phyloP scores from a whole-genome alignment of 148 eudicot genomes.

The Vaccinium vitisidaea region DNA sequence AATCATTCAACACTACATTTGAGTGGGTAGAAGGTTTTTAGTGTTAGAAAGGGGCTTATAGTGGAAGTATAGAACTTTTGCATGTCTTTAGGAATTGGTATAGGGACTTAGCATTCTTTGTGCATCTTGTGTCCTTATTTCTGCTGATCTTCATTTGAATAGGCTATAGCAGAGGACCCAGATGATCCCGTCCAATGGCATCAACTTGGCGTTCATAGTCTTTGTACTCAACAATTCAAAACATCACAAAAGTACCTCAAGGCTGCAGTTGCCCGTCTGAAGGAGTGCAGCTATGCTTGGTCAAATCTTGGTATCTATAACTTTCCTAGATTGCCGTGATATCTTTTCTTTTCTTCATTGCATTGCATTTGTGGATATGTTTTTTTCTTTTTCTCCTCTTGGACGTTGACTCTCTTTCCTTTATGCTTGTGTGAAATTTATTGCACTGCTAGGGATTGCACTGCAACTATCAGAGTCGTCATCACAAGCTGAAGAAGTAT shows the following conservation, averaged over 20 bases:
- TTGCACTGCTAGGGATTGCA: constrained; percentile 53
- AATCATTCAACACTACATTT: neutral
- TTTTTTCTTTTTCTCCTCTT: neutral
- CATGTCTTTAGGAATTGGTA: neutral
- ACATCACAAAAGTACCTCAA: constrained; percentile 79
- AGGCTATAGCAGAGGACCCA: constrained; percentile 92
- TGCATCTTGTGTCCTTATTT: constrained; percentile 10
- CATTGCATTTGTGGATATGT: neutral
- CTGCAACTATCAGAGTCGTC: constrained; percentile 72
- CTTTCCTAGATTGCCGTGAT: neutral
- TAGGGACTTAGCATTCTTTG: neutral
- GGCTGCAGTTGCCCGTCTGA: constrained; percentile 78
- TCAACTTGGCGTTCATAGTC: constrained; percentile 92
- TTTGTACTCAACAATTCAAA: constrained; percentile 73
- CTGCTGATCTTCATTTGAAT: constrained; percentile 16
- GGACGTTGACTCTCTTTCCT: neutral
- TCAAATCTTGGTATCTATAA: constrained; percentile 76
- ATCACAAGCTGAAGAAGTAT: constrained; percentile 78
- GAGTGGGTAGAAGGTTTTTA: neutral
- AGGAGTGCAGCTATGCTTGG: constrained; percentile 85
- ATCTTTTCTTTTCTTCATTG: neutral
- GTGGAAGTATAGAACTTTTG: neutral
- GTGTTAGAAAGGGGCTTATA: neutral
- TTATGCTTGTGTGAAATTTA: neutral
- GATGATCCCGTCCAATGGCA: constrained; percentile 93